Conservation (phyloP, 805 yeast genomes). For the Grigorovia yakushimaensis region DNA sequence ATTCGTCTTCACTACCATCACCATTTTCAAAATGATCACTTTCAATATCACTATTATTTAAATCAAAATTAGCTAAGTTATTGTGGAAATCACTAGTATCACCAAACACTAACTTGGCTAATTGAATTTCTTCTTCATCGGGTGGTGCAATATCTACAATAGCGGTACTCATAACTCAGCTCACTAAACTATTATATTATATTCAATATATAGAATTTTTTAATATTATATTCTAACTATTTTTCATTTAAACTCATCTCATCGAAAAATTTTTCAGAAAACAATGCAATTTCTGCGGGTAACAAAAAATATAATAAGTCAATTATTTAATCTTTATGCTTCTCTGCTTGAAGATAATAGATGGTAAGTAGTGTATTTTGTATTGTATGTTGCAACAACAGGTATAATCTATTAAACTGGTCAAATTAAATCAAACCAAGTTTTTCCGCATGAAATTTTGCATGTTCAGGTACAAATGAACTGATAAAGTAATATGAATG, state of each 20-base stretch:
- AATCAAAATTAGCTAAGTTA: constrained; percentile 60
- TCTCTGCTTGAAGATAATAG: no score
- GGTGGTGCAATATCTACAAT: constrained; percentile 45
- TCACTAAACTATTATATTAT: no score
- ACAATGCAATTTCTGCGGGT: background rate
- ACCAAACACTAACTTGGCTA: constrained; percentile 85
- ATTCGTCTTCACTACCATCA: constrained; percentile 10
- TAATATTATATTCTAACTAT: no score
- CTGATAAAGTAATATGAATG: constrained; percentile 85
- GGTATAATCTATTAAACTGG: no score
- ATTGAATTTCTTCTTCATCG: constrained; percentile 69
- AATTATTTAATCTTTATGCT: no score
- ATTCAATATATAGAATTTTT: no score
- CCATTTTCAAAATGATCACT: constrained; percentile 19
- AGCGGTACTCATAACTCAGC: background rate
- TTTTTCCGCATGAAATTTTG: constrained; percentile 74
- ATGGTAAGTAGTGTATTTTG: no score
- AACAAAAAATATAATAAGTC: background rate
- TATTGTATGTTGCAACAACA: no score
- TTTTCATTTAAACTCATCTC: background rate
- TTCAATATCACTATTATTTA: constrained; percentile 32
- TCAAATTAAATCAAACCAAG: constrained; percentile 27
- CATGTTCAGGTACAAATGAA: constrained; percentile 71
- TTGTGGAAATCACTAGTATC: constrained; percentile 42
- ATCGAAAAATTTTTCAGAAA: constrained; percentile 2